Conservation (phyloP, 768 basidiomycete species). For the Dendrothele bispora region DNA sequence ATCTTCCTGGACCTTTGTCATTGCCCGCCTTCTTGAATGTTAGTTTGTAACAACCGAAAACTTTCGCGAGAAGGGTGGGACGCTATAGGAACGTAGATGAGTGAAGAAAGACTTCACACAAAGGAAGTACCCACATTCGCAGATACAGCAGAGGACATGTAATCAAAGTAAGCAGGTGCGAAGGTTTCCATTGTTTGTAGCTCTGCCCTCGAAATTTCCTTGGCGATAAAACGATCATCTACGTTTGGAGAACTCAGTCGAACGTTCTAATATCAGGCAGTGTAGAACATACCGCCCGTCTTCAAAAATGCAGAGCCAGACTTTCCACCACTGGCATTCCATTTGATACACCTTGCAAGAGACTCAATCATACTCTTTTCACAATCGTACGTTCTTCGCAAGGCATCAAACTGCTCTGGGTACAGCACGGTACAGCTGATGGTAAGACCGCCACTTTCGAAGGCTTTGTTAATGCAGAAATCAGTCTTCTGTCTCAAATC, state of each 20-base stretch:
- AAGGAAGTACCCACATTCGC: constrained; percentile 59
- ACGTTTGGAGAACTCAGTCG: not conserved
- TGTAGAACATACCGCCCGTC: constrained; percentile 67
- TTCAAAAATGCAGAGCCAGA: constrained; percentile 97
- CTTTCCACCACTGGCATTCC: constrained; percentile 94
- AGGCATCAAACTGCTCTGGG: constrained; percentile 94
- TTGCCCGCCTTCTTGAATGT: constrained; percentile 82
- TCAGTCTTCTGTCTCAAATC: too few relatives aligned
- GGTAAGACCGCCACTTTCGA: constrained; percentile 85
- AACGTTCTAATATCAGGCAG: not conserved
- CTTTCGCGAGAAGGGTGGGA: constrained; percentile 92
- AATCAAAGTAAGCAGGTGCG: constrained; percentile 96
- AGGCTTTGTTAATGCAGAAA: constrained; percentile 48
- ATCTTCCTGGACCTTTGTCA: constrained; percentile 62
- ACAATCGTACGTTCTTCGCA: constrained; percentile 90
- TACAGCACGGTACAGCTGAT: constrained; percentile 95
- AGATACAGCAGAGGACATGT: constrained; percentile 92
- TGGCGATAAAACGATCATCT: constrained; percentile 99
- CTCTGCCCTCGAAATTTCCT: constrained; percentile 89
- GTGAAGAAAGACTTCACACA: constrained; percentile 6
- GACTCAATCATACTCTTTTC: constrained; percentile 94
- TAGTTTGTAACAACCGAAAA: constrained; percentile 95
- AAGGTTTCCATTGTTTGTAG: constrained; percentile 95
- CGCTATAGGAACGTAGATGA: constrained; percentile 33
- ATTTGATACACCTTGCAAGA: constrained; percentile 90